These are phyloP conservation scores for Cladosporium sp. DNA, from an alignment of 2,329 filamentous ascomycete species.

Conservation along the genomic window DNA sequence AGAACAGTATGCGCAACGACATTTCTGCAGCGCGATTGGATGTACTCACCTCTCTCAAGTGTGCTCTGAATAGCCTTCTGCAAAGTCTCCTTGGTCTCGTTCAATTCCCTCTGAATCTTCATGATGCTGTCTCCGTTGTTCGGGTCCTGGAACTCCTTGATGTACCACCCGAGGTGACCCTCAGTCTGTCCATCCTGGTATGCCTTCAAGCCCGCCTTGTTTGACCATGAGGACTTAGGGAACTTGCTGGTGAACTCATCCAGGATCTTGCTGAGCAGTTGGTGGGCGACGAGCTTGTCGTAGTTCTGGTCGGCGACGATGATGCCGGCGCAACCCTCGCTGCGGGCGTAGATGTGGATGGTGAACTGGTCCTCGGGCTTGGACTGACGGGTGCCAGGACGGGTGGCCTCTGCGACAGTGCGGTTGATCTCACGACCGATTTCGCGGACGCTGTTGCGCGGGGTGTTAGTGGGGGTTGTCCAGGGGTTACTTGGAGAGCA, in stretches of 20 bases:
- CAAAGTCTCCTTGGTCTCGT: constrained; percentile 95
- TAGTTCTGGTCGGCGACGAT: constrained; percentile 25
- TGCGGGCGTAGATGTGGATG: constrained; percentile 51
- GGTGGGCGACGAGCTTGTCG: constrained; percentile 66
- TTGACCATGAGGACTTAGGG: constrained; percentile 68
- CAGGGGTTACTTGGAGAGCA: neutral
- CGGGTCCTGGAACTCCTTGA: constrained; percentile 80
- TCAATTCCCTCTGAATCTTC: constrained; percentile 88
- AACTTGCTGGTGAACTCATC: constrained; percentile 83
- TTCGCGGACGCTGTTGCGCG: constrained; percentile 54
- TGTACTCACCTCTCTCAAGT: constrained; percentile 68
- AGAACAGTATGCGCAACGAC: neutral
- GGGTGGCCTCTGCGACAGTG: constrained; percentile 83
- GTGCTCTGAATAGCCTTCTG: constrained; percentile 95
- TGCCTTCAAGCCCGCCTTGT: constrained; percentile 69
- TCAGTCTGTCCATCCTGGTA: constrained; percentile 49
- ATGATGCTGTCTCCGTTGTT: constrained; percentile 82
- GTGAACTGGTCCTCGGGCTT: constrained; percentile 81
- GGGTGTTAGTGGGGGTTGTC: constrained; percentile 14
- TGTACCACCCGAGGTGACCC: constrained; percentile 52
- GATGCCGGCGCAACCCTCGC: constrained; percentile 47
- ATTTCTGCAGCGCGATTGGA: neutral
- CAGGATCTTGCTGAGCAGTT: constrained; percentile 80
- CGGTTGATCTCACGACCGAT: constrained; percentile 86
- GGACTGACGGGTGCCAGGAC: constrained; percentile 78